These are phyloP conservation scores for Penicillium sp. DNA, from an alignment of 2,329 filamentous ascomycete species.

Conservation along the genomic window DNA sequence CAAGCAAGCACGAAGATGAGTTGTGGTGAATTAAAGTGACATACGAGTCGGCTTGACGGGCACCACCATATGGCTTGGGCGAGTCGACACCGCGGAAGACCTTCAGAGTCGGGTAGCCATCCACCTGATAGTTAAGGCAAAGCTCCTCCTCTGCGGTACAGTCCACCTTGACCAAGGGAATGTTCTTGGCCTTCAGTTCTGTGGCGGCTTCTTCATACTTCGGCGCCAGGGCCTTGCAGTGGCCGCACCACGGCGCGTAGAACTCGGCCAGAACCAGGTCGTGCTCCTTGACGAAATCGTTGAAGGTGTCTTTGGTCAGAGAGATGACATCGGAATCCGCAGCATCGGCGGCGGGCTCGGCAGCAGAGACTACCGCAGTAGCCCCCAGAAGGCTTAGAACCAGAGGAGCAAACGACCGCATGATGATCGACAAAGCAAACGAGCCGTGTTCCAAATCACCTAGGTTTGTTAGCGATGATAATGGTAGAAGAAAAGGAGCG, in stretches of 20 bases:
- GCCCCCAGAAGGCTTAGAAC: slow-evolving; percentile 41
- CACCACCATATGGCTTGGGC: slow-evolving; percentile 77
- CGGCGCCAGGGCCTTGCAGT: slow-evolving; percentile 90
- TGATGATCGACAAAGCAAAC: slow-evolving; percentile 22
- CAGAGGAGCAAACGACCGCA: slow-evolving; percentile 42
- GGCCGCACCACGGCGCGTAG: slow-evolving; percentile 94
- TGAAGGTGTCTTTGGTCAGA: slow-evolving; percentile 82
- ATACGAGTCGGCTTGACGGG: slow-evolving; percentile 76
- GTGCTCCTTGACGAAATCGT: slow-evolving; percentile 79
- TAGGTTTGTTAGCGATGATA: background rate
- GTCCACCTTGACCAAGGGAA: slow-evolving; percentile 58
- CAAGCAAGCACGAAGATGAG: background rate
- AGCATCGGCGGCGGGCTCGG: slow-evolving; percentile 30
- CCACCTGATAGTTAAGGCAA: slow-evolving; percentile 84
- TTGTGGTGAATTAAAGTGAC: slow-evolving; percentile 30
- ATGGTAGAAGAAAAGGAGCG: background rate
- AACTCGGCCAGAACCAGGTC: slow-evolving; percentile 93
- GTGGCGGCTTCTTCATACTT: slow-evolving; percentile 52
- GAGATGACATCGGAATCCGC: slow-evolving; percentile 72
- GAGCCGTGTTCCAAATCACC: slow-evolving; percentile 9
- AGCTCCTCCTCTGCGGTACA: slow-evolving; percentile 93
- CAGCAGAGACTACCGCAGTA: slow-evolving; percentile 35
- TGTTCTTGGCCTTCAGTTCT: slow-evolving; percentile 49
- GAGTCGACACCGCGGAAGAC: slow-evolving; percentile 91
- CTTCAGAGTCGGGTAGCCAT: slow-evolving; percentile 98